Evolutionary conservation across 805 yeast genomes (phyloP), one percentile per base, ranked within the genome.

Genomic region (Hanseniaspora singularis): DNA sequence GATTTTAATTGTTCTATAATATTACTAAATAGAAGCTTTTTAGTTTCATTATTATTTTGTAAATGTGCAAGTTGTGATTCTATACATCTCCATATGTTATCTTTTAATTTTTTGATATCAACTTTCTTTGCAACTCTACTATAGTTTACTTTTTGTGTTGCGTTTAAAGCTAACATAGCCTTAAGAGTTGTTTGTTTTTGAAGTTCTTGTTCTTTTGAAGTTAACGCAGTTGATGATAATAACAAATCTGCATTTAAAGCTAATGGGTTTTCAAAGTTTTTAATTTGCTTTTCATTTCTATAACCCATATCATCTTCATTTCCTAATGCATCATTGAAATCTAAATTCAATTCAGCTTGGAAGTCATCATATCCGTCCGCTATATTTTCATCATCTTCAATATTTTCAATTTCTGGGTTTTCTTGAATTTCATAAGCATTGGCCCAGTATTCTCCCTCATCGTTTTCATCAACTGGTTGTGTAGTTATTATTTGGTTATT

Each of bases 121-220:
- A 87, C 92, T 51, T 76, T 73, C 59, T 85, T 86, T 4, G 95
- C 85, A 7, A 76, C 74, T 40, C 78, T 70, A 2, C 94, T 78
- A 56, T 74, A 83, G 50, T 69, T 73, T 19, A 79, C 70, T 46
- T 70, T 61, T 15, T 54, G 57, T 15, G 55, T 56, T 5, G 43
- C 48, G 23, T 36, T 44, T 26, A 37, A 28, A 14, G 39, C 41
- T 18, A 44, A 14, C 32, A 44, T 23, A 8, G 48, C 39, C 10
- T 44, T 28, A 15, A 44, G 15, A 11, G 48, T 37, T 6, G 36
- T 27, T 14, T 26, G 26, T 24, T 36, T 49, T 6, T 51, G 36
- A 12, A 48, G n/a, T n/a, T n/a, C n/a, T n/a, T n/a, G n/a, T n/a
- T n/a, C n/a, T n/a, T n/a, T n/a, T n/a, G n/a, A n/a, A n/a, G 34